Conservation (phyloP, 2,329 filamentous ascomycete species). For the Keithomyces neogunnii region DNA sequence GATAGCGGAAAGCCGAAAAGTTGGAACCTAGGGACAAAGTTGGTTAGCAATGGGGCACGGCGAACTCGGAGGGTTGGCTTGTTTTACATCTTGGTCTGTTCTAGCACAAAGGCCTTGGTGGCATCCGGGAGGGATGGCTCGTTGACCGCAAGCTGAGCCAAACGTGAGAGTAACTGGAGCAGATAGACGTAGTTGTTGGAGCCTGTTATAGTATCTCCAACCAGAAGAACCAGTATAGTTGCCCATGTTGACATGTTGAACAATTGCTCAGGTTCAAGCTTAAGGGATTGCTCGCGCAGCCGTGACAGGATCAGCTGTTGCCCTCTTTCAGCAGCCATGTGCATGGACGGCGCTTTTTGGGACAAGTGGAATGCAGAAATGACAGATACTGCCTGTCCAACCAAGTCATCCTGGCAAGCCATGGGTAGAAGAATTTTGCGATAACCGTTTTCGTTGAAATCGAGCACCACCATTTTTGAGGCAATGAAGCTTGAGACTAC, state of each 20-base stretch:
- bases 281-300: constrained; percentile 22
- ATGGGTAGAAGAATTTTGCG: constrained; percentile 29
- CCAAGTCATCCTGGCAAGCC: constrained; percentile 25
- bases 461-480: constrained; percentile 30
- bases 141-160: constrained; percentile 15
- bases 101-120: constrained; percentile 18
- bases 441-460: constrained; percentile 27
- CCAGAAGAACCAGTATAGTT: constrained; percentile 28
- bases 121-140: constrained; percentile 10
- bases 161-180: constrained; percentile 25
- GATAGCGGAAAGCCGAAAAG: constrained; percentile 20
- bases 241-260: constrained; percentile 28
- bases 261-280: constrained; percentile 17
- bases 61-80: neutral
- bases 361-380: constrained; percentile 30
- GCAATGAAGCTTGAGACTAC: constrained; percentile 27
- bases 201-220: constrained; percentile 32
- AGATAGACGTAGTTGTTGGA: constrained; percentile 28
- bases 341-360: constrained; percentile 20
- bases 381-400: constrained; percentile 27
- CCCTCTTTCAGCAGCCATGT: constrained; percentile 22
- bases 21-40: constrained; percentile 16
- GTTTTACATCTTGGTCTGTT: constrained; percentile 24
- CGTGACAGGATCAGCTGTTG: constrained; percentile 26
- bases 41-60: neutral